Evolutionary conservation across 2,329 filamentous ascomycete species (phyloP).

Genomic region (Aaosphaeria arxii): DNA sequence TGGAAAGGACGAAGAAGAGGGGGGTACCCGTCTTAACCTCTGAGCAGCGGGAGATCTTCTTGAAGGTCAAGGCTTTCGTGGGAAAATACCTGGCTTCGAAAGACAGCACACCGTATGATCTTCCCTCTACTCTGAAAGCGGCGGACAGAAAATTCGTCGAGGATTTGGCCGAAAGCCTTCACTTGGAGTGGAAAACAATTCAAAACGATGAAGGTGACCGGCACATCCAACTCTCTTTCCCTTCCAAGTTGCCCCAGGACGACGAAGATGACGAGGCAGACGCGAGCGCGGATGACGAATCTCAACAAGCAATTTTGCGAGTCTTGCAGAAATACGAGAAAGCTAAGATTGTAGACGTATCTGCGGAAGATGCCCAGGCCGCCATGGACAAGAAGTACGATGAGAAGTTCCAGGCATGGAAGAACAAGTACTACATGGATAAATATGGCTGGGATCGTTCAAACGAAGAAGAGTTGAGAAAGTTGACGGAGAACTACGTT

Average conservation of each 20-base stretch:
- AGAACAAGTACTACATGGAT: conserved; percentile 84
- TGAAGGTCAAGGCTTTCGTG: conserved; percentile 78
- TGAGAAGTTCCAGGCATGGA: conserved; percentile 87
- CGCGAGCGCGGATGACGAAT: conserved; percentile 75
- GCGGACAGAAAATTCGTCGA: conserved; percentile 92
- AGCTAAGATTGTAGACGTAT: conserved; percentile 77
- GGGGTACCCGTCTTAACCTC: conserved; percentile 73
- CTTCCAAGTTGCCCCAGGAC: conserved; percentile 48
- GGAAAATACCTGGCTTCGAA: conserved; percentile 58
- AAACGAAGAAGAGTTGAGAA: conserved; percentile 74
- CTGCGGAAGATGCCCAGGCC: conserved; percentile 73
- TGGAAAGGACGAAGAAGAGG: conserved; percentile 57
- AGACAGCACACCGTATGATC: conserved; percentile 58
- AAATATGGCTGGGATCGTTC: conserved; percentile 90
- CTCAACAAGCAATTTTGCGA: conserved; percentile 75
- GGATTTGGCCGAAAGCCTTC: conserved; percentile 70
- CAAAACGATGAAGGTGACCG: conserved; percentile 64
- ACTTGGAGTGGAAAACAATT: conserved; percentile 63
- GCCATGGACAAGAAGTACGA: conserved; percentile 84
- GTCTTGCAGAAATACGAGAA: conserved; percentile 90
- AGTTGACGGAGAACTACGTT: conserved; percentile 92
- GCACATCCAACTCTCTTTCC: conserved; percentile 63
- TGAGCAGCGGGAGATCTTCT: conserved; percentile 77
- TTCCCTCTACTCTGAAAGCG: conserved; percentile 71
- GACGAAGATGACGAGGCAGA: conserved; percentile 56